These are phyloP conservation scores for Haplosporangium sp. DNA, from an alignment of 371 early-diverging fungal genomes.

Conservation along the genomic window DNA sequence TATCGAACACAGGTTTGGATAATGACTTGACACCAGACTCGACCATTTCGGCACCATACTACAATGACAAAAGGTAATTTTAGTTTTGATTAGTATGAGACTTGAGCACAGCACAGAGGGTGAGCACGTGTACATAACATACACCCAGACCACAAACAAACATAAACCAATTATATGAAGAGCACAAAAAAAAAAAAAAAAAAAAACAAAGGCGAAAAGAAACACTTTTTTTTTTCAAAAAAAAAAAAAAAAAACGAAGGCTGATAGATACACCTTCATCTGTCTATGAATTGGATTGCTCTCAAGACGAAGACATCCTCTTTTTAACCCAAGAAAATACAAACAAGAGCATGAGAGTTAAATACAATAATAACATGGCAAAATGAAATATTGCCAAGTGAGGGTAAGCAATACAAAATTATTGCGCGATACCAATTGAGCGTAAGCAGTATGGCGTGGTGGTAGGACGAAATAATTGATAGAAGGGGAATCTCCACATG, in stretches of 20 bases:
- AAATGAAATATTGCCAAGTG: neutral
- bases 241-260: neutral
- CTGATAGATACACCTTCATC: neutral
- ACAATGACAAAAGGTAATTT: neutral
- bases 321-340: neutral
- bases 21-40: conserved; percentile 80
- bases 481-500: neutral
- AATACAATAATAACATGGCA: neutral
- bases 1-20: conserved; percentile 71
- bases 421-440: conserved; percentile 5
- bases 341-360: neutral
- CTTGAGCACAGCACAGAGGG: conserved; percentile 9
- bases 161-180: neutral
- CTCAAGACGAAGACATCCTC: neutral
- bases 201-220: neutral
- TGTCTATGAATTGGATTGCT: neutral
- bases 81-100: neutral
- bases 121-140: conserved; percentile 17
- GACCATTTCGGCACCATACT: conserved; percentile 79
- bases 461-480: neutral
- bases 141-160: conserved; percentile 31
- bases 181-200: neutral
- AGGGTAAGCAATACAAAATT: neutral
- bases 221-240: no score
- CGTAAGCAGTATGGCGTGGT: neutral